Base-by-base conservation (phyloP, 1,284 basidiomycete genomes). In the Blastosporella zonata region DNA sequence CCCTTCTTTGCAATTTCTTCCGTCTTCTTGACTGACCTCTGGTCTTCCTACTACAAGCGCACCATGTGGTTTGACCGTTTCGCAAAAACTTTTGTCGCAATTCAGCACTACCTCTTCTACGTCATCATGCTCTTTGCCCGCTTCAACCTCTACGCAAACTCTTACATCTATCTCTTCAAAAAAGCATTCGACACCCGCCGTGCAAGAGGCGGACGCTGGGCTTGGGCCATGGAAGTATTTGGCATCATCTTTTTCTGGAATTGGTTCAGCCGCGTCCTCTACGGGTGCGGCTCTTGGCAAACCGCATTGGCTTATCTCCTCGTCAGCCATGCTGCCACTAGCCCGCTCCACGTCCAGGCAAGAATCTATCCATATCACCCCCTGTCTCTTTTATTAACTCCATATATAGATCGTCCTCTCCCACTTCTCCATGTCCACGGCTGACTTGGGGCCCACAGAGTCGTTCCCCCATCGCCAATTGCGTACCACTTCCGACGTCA, bases 1-100 rank as follows among this genome's bases (percentile, higher is more conserved):
- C 96, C 96, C 18, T 98, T 99, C 74, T 89, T 99, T 61, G 96
- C 95, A 54, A 93, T 97, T 60, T 89, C 91, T 3, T 84, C 91
- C 6, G 78, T 79, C 29, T 99, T 97, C 71, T 84, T 97, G 64
- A 73, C 77, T 39, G 87, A 82, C 18, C 70, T 98, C 1, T 97
- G 90, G 80, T 96, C 92, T 2, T 93, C 94, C 0, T 99, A 97
- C 70, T 97, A 99, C 77, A 90, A 93, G 60, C 87, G 93, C 46
- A 78, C 86, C 52, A 84, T 99, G 77, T 68, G 71, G 39, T 90
- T 96, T 60, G 93, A 97, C 57, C 54, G 70, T 10, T 77, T 87
- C 55, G 73, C 89, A 6, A 78, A 78, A 22, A 60, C 82, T 55
- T 70, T 96, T 58, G 71, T 98, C 47, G 70, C 82, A 10, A 51